Evolutionary conservation across 306 rosid species (phyloP), one percentile per base, ranked within the genome.

Genomic region (Glycine tomentella): DNA sequence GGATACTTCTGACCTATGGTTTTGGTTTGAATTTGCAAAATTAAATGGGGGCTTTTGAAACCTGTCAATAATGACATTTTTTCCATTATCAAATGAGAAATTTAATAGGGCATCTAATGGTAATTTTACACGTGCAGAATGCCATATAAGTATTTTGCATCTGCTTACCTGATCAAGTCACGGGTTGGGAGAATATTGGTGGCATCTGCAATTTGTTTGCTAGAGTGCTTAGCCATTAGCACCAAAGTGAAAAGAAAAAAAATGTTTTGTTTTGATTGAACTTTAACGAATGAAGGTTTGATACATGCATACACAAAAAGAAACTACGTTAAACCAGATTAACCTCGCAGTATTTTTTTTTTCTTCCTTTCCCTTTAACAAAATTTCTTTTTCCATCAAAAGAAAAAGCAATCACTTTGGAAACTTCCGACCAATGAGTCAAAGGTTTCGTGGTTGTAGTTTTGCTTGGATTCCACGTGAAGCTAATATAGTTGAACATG

Each of bases 381-480:
- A 25, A 25, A 20, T 20, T 8, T 16, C 8, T 3, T 17, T 58
- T 58, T 58, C 7, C n/a, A 11, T 5, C 31, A 20, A 20, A 20
- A 20, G 20, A 20, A 20, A 20, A 20, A 20, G 0, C 20, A 20
- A 20, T 20, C 20, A 20, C 20, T 20, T 4, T 25, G 67, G 42
- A 10, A 61, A 61, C 67, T 5, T 61, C 42, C 67, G 25, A 31
- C 15, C 40, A 10, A 61, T 10, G 67, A 25, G 38, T 20, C 38
- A 25, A 59, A 20, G 40, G 42, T 61, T 61, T 31, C 42, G 42
- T 25, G 4, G 42, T 10, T 31, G 67, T 25, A 61, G 67, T 57
- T 61, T 61, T 61, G 67, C 67, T 61, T 61, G 67, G 15, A 12
- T 61, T 61, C 3, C 67, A 61, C 67, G 67, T 61, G 67, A 61